A percentile compares a stretch with the other conserved stretches of the same genome.
Evolutionary conservation across 345 rosid species (phyloP).

Genomic region (Gossypium anomalum): DNA sequence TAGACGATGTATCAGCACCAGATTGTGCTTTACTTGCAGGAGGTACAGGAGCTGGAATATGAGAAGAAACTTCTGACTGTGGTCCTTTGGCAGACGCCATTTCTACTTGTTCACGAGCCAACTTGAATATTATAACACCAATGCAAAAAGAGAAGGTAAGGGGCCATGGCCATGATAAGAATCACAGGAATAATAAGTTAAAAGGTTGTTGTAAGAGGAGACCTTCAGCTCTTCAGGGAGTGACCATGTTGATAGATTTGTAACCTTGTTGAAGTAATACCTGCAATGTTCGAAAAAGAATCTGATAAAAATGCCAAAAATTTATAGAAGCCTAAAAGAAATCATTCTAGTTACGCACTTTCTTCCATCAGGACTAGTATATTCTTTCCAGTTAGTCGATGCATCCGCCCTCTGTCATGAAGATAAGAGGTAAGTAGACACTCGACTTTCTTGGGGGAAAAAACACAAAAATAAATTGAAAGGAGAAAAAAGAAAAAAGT

Average conservation of each 20-base stretch:
- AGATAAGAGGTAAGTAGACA: conserved; percentile 16
- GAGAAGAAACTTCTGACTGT: conserved; percentile 32
- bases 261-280: conserved; percentile 78
- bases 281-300: conserved; percentile 39
- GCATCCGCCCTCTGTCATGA: conserved; percentile 87
- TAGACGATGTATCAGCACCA: conserved; percentile 34
- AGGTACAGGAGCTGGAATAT: conserved; percentile 26
- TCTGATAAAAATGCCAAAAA: conserved; percentile 20
- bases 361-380: conserved; percentile 85
- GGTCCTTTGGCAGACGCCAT: conserved; percentile 33
- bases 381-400: conserved; percentile 92
- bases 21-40: conserved; percentile 33
- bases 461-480: background rate
- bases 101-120: conserved; percentile 75
- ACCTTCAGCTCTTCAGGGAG: conserved; percentile 94
- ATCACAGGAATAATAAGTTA: conserved; percentile 4
- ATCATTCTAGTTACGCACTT: conserved; percentile 43
- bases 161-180: conserved; percentile 3
- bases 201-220: conserved; percentile 14
- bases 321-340: conserved; percentile 13
- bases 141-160: conserved; percentile 9
- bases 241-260: conserved; percentile 87
- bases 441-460: background rate
- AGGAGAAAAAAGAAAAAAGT: background rate
- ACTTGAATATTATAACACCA: conserved; percentile 37